Evolutionary conservation across 441 rosid genomes (phyloP).

Genomic region (Codiaeum variegatum): DNA sequence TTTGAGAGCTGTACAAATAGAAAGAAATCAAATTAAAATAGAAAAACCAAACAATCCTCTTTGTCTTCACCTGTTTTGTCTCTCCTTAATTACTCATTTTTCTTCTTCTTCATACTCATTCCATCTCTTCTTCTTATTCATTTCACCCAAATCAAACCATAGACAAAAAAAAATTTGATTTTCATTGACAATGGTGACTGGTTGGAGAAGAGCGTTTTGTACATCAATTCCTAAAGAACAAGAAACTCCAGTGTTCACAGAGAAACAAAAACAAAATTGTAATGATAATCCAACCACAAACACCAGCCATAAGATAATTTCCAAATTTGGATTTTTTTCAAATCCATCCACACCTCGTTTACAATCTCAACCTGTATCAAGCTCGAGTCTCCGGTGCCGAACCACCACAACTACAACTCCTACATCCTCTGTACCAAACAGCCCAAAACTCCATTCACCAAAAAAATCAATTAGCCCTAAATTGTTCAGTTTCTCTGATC

Average conservation of each 20-base stretch:
- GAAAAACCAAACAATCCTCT: not conserved
- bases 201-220: slow-evolving; percentile 79
- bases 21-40: not conserved
- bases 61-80: not conserved
- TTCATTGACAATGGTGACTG: slow-evolving; percentile 54
- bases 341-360: slow-evolving; percentile 73
- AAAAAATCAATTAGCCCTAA: slow-evolving; percentile 27
- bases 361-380: slow-evolving; percentile 37
- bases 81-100: not conserved
- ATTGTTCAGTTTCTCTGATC: slow-evolving; percentile 44
- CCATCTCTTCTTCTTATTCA: slow-evolving; percentile 10
- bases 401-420: slow-evolving; percentile 39
- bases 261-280: slow-evolving; percentile 27
- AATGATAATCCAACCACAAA: slow-evolving; percentile 2
- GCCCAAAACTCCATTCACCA: slow-evolving; percentile 54
- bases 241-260: slow-evolving; percentile 28
- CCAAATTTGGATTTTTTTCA: slow-evolving; percentile 70
- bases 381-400: slow-evolving; percentile 55
- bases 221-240: slow-evolving; percentile 59
- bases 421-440: slow-evolving; percentile 44
- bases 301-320: slow-evolving; percentile 44
- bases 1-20: slow-evolving; percentile 19
- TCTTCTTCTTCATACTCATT: not conserved
- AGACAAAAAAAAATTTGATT: not conserved
- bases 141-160: not conserved